Evolutionary conservation across 345 rosid species (phyloP).

Genomic region (Aquilaria yunnanensis): DNA sequence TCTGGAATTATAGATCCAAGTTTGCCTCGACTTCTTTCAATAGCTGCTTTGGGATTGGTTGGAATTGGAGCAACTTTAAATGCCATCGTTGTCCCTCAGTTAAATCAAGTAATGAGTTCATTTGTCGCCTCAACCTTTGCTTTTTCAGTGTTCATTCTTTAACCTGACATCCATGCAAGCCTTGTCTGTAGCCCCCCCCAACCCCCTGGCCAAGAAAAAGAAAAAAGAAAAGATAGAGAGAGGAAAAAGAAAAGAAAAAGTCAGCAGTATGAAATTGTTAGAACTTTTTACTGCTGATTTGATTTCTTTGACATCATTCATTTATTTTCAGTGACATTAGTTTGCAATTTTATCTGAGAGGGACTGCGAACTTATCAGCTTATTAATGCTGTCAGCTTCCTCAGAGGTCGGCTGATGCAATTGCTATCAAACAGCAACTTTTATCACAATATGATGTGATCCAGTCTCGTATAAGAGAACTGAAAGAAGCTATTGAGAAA

Average conservation of each 20-base stretch:
- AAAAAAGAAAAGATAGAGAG: too few species aligned
- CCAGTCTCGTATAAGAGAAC: constrained; percentile 80
- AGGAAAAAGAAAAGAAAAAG: too few species aligned
- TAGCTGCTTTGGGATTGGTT: constrained; percentile 65
- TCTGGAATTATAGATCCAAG: constrained; percentile 78
- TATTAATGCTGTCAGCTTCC: constrained; percentile 59
- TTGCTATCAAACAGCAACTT: constrained; percentile 72
- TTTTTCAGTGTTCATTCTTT: too few species aligned
- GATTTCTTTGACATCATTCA: background rate
- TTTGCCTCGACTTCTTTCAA: constrained; percentile 79
- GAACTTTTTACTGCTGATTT: too few species aligned
- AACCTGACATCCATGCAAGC: too few species aligned
- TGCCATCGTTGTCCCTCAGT: constrained; percentile 49
- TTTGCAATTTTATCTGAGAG: constrained; percentile 5
- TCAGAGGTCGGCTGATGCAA: constrained; percentile 59
- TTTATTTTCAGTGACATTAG: background rate
- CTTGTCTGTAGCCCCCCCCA: too few species aligned
- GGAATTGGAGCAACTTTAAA: constrained; percentile 72
- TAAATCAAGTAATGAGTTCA: constrained; percentile 49
- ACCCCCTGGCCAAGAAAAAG: too few species aligned
- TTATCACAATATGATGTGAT: constrained; percentile 79
- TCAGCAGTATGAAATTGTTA: too few species aligned
- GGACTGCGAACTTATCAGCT: constrained; percentile 1
- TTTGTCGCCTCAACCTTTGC: background rate
- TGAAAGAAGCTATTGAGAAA: constrained; percentile 72